Evolutionary conservation across 108 stramenopile species (phyloP), one percentile per base, ranked within the genome.

Genomic region (Schizochytrium sp.): DNA sequence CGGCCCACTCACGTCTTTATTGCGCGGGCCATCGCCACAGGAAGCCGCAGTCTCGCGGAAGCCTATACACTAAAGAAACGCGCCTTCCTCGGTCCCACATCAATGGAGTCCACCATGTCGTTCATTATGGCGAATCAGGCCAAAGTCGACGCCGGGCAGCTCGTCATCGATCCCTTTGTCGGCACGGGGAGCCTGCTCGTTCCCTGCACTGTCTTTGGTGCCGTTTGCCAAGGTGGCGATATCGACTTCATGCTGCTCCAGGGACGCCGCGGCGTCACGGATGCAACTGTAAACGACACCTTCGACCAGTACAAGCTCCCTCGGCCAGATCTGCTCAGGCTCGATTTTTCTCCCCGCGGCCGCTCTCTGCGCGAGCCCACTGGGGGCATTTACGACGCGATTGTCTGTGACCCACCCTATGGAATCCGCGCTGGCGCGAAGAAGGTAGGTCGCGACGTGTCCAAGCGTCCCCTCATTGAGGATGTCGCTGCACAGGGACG

Each of bases 181-280:
- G 99, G 99, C 44, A 99, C 99, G 28, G 99, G 98, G 4, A 96
- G 96, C 23, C 97, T 99, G 28, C 87, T 98, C 28, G 90, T 99
- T 28, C 93, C 97, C 14, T 96, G 96, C 87, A 95, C 96, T 44
- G 87, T 97, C 53, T 91, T 96, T 5, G 98, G 99, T n/a, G 96
- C 94, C 4, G 92, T 95, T 87, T 94, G 95, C 71, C 89, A 97
- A 29, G 99, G 99, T 5, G 95, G 96, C 41, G 99, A 99, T 90
- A 98, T 99, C 90, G 99, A 99, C 89, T 88, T 96, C 34, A 93
- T 97, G 5, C 96, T 98, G 19, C 90, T 99, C 18, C 91, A 94
- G 83, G 99, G 99, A 18, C 93, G 95, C 88, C 92, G 93, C 72
- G 72, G 96, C 89, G 90, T 91, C 51, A 95, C 93, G 60, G 41